Percentiles rank a stretch among this genome's conserved stretches.
Conservation (phyloP, 169 alveolate genomes). For the Cryptosporidium tyzzeri region DNA sequence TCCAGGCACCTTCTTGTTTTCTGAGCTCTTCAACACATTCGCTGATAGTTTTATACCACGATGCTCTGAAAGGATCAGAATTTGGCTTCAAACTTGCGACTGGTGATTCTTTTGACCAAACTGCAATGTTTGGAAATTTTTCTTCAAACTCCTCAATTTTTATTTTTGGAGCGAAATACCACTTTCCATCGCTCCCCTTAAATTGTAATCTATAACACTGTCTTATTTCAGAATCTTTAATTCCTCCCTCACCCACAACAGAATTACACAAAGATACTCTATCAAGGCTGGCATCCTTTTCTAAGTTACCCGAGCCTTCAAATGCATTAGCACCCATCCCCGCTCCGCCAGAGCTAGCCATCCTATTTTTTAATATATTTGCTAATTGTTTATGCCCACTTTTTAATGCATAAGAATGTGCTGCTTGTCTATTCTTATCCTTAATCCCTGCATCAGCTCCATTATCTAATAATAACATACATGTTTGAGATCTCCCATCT, state of each 20-base stretch:
- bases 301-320: constrained; percentile 1
- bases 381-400: constrained; percentile 90
- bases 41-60: constrained; percentile 84
- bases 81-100: constrained; percentile 81
- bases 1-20: constrained; percentile 91
- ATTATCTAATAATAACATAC: constrained; percentile 86
- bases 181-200: constrained; percentile 84
- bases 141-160: constrained; percentile 86
- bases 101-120: constrained; percentile 84
- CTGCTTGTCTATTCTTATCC: constrained; percentile 90
- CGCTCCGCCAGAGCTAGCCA: background rate
- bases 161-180: constrained; percentile 88
- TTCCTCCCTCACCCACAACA: constrained; percentile 21
- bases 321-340: constrained; percentile 21
- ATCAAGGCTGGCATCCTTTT: constrained; percentile 18
- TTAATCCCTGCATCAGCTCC: constrained; percentile 88
- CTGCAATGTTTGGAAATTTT: constrained; percentile 87
- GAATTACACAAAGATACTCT: constrained; percentile 14
- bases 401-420: constrained; percentile 90
- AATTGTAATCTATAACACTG: constrained; percentile 85
- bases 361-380: constrained; percentile 80
- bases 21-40: constrained; percentile 81
- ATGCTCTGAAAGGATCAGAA: constrained; percentile 83
- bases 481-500: constrained; percentile 91
- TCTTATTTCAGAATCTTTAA: constrained; percentile 68